Conservation (phyloP, 2,329 filamentous ascomycete genomes). For the Nannizziopsis barbatae region DNA sequence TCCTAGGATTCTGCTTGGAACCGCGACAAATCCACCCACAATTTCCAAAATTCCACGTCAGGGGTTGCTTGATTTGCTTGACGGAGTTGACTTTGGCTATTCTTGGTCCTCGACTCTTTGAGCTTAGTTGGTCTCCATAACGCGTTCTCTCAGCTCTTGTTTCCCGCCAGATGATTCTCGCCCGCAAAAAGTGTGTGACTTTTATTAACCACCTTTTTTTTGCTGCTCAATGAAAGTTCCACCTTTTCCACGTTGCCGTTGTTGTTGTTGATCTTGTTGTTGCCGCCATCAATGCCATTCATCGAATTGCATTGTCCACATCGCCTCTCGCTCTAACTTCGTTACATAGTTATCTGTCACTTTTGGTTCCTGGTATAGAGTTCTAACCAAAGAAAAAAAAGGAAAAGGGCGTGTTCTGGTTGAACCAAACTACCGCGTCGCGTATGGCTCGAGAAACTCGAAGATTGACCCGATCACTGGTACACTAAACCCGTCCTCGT, state of each 20-base stretch:
- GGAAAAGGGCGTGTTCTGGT: not conserved
- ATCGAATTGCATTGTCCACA: no score
- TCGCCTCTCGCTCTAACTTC: no score
- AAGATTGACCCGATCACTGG: slow-evolving; percentile 1
- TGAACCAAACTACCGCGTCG: slow-evolving; percentile 1
- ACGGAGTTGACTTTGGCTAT: not conserved
- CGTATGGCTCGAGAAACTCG: slow-evolving; percentile 3
- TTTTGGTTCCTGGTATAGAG: slow-evolving; percentile 2
- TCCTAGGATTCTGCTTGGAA: no score
- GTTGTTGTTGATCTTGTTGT: no score
- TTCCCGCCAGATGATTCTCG: not conserved
- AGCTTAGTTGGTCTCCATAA: no score
- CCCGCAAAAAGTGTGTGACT: not conserved
- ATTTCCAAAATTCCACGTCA: slow-evolving; percentile 3
- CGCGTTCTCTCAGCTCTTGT: not conserved
- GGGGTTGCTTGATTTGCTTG: slow-evolving; percentile 1
- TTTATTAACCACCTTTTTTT: no score
- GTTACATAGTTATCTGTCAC: not conserved
- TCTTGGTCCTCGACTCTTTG: not conserved
- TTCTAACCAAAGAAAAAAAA: not conserved
- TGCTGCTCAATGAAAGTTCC: no score
- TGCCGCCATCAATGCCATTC: no score
- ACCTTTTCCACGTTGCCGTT: no score
- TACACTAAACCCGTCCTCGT: slow-evolving; percentile 7
- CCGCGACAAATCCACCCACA: not conserved